Evolutionary conservation across 2,329 filamentous ascomycete genomes (phyloP), one percentile per base, ranked within the genome.

Genomic region (Epichloe aotearoae): DNA sequence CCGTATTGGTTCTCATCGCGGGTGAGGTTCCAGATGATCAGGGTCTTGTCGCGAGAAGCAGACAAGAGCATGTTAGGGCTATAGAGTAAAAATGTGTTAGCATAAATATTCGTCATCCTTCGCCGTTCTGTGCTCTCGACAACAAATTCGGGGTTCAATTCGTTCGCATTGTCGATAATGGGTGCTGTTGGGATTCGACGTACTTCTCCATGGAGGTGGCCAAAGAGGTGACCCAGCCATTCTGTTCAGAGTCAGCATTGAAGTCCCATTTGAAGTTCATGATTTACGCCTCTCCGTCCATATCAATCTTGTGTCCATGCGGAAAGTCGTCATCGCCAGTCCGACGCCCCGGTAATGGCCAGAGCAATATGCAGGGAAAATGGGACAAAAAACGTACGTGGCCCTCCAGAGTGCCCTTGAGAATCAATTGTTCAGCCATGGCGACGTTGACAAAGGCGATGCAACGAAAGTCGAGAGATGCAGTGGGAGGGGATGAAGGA

Each of bases 1-100:
- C 93, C 93, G 82, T 97, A 98, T 71, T 88, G 85, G 72, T 84
- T 83, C 79, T 97, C 93, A 75, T 97, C 90, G 76, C 93, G 91
- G 74, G 93, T 97, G 69, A 98, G 82, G 83, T 96, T 95, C 93
- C 93, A 98, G 83, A 98, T 95, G 79, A 98, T 98, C 73, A 98
- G 80, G 64, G 87, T 88, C 86, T 97, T 96, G 83, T 98, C 93
- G 77, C 93, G 89, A 71, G 83, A 88, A 69, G 80, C 91, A 63
- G 93, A 98, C 67, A 98, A 84, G 72, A 98, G 90, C 91, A 98
- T 97, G 83, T 98, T 97, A 70, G 93, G 93, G 86, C 88, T 82
- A 63, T 56, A 54, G 47, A 52, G 58, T 52, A 56, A 57, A 52
- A 52, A 10, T 7, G 49, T 23, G 56, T 62, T 52, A 62, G 59